Evolutionary conservation across 176 grass and related monocot genomes (phyloP).

Genomic region (Cymbopogon citratus): DNA sequence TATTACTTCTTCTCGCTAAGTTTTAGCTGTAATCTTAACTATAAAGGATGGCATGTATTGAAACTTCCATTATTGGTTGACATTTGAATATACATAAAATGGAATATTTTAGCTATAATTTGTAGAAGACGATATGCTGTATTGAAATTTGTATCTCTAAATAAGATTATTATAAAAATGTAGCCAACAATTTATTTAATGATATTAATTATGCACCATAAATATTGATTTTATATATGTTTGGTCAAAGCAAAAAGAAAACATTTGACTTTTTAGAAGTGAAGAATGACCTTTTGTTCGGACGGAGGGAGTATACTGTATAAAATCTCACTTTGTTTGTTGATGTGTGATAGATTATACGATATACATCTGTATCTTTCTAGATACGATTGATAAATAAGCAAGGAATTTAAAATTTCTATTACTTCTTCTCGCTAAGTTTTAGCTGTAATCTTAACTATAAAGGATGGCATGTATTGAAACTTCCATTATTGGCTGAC

Average conservation of each 20-base stretch:
- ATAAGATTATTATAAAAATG: too few relatives aligned
- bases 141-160: background rate
- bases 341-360: background rate
- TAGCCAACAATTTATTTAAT: too few relatives aligned
- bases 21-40: background rate
- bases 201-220: background rate
- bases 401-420: background rate
- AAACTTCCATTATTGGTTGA: background rate
- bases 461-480: background rate
- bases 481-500: background rate
- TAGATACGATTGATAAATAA: background rate
- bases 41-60: background rate
- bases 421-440: background rate
- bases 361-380: background rate
- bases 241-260: background rate
- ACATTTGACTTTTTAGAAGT: too few relatives aligned
- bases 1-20: accelerated
- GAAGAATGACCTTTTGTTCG: too few relatives aligned
- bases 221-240: background rate
- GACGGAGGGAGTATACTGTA: too few relatives aligned
- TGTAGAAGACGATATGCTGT: background rate
- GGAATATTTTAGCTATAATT: background rate
- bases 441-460: background rate
- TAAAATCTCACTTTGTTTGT: background rate
- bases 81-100: background rate